phyloP scores from a whole-genome alignment of 306 rosid species.

The Lablab purpureus region DNA sequence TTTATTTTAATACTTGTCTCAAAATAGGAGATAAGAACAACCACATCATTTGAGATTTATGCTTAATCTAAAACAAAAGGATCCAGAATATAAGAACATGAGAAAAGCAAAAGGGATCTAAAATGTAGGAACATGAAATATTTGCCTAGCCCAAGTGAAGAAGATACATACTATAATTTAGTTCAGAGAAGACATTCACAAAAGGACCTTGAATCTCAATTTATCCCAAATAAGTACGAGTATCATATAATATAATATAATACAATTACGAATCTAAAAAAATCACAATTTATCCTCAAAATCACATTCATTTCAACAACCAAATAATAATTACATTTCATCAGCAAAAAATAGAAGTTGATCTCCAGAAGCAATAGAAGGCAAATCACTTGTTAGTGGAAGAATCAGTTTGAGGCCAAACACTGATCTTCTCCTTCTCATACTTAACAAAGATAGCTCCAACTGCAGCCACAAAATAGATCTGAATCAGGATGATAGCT shows the following conservation, averaged over 20 bases:
- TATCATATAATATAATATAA: neutral
- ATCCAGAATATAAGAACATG: too few species aligned
- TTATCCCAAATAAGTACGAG: neutral
- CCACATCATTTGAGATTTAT: too few species aligned
- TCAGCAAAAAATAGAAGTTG: neutral
- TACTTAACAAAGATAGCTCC: slow-evolving; percentile 69
- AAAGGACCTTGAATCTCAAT: too few species aligned
- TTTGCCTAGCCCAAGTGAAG: too few species aligned
- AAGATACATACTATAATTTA: too few species aligned
- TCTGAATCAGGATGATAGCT: slow-evolving; percentile 66
- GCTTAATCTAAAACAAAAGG: too few species aligned
- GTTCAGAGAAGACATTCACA: too few species aligned
- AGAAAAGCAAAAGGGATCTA: too few species aligned
- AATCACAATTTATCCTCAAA: neutral
- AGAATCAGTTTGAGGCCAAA: slow-evolving; percentile 65
- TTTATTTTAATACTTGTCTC: too few species aligned
- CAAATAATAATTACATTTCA: neutral
- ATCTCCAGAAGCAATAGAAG: neutral
- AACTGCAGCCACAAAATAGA: slow-evolving; percentile 80
- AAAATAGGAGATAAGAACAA: too few species aligned
- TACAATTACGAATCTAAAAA: neutral
- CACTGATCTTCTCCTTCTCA: slow-evolving; percentile 82
- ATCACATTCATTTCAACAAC: neutral
- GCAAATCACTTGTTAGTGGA: slow-evolving; percentile 2
- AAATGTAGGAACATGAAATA: too few species aligned